Base-by-base conservation (phyloP, 1,139 yeast species). In the Suhomyces taliae region DNA sequence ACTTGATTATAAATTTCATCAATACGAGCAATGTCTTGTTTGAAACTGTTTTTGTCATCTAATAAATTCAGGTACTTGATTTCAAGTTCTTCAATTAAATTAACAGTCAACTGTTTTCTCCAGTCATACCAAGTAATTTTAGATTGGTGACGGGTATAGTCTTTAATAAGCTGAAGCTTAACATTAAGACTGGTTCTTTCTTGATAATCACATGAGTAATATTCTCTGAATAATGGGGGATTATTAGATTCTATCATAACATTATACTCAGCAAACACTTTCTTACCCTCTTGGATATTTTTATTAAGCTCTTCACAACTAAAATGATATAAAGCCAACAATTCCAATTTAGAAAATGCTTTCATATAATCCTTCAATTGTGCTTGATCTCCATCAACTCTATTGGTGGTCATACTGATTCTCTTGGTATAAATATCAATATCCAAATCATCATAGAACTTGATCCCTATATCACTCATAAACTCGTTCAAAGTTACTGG, bases 121-220 rank as follows among this genome's bases (percentile, higher is more conserved):
- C 87, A 82, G 36, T 69, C 74, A 54, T 79, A 81, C 86, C 86
- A 82, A 1, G 77, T 75, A 24, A 71, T 72, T 47, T 69, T 73
- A 3, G 85, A 79, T 55, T 77, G 77, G 36, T 69, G 70, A 33
- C 83, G 67, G 4, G 85, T 69, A 49, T 61, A 74, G 43, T 78
- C 81, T 57, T 79, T 79, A 44, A 81, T 62, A 27, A 73, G 58
- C 36, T 70, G 74, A 43, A 82, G 69, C 39, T 72, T 68, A 27
- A 72, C 67, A 44, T 73, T 74, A 62, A 80, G 66, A 7, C 61
- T 59, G 37, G 67, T 64, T 40, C 71, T 71, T 8, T 70, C 77
- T 34, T 62, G 66, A 4, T 66, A 64, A 12, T 66, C 58, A 0
- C 77, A 65, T 2, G 66, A 61, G 44, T 78, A 70, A 54, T 72